Evolutionary conservation across 495 filamentous ascomycete genomes (phyloP).

Genomic region (Penicillium odoratum): DNA sequence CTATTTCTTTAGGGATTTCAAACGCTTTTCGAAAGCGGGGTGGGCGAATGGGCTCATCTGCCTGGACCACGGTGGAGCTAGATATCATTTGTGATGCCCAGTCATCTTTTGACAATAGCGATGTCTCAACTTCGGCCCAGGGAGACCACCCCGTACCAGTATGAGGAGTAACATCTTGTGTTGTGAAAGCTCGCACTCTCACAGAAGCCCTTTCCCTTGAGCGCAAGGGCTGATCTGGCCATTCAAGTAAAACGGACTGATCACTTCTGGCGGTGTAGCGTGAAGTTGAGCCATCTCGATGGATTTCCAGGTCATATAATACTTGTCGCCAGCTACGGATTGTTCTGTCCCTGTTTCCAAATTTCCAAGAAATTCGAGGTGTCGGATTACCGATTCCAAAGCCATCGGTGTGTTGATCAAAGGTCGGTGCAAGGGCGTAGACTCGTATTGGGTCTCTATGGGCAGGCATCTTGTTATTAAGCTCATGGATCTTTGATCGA

Average conservation of each 20-base stretch:
- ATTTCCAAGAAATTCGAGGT: slow-evolving; percentile 1
- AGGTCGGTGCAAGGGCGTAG: neutral
- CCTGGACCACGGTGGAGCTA: neutral
- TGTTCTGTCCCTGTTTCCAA: neutral
- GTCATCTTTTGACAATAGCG: slow-evolving; percentile 9
- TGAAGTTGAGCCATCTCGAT: neutral
- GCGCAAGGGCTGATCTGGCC: slow-evolving; percentile 8
- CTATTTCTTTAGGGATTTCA: neutral
- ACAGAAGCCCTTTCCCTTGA: slow-evolving; percentile 9
- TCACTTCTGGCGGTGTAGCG: neutral
- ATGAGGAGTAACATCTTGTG: neutral
- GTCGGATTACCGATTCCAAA: neutral
- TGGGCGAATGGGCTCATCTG: slow-evolving; percentile 10
- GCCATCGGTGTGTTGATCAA: neutral
- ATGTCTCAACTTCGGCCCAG: slow-evolving; percentile 16
- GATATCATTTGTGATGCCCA: slow-evolving; percentile 14
- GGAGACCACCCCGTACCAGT: slow-evolving; percentile 5
- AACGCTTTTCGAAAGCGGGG: slow-evolving; percentile 7
- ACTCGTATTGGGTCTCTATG: neutral
- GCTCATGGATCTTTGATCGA: neutral
- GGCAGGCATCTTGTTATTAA: neutral
- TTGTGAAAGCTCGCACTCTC: slow-evolving; percentile 3
- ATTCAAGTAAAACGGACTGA: slow-evolving; percentile 10
- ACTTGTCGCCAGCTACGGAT: slow-evolving; percentile 3
- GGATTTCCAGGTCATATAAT: slow-evolving; percentile 12